Conservation (phyloP, 805 yeast genomes). For the Pichia nakasei region DNA sequence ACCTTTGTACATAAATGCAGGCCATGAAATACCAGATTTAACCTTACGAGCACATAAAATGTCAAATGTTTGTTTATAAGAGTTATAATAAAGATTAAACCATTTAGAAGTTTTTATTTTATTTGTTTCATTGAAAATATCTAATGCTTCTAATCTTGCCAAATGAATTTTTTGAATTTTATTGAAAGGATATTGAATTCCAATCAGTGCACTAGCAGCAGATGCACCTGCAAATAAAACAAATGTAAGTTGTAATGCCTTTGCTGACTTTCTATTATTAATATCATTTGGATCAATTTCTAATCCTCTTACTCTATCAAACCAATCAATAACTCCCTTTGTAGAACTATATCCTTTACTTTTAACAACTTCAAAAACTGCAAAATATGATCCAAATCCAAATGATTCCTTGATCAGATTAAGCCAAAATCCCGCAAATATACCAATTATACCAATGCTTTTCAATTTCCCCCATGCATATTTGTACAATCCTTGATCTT, state of each 20-base stretch:
- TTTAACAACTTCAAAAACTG: slow-evolving; percentile 71
- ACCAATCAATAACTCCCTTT: slow-evolving; percentile 33
- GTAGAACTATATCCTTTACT: slow-evolving; percentile 51
- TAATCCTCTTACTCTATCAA: slow-evolving; percentile 9
- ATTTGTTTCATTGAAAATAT: slow-evolving; percentile 41
- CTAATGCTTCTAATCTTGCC: slow-evolving; percentile 72
- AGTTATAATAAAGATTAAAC: slow-evolving; percentile 53
- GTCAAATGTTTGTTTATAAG: slow-evolving; percentile 67
- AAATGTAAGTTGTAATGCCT: slow-evolving; percentile 56
- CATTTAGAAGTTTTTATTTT: slow-evolving; percentile 19
- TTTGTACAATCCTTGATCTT: slow-evolving; percentile 57
- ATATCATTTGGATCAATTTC: slow-evolving; percentile 15
- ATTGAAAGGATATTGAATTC: slow-evolving; percentile 75
- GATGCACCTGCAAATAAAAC: slow-evolving; percentile 78
- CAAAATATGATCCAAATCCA: slow-evolving; percentile 82
- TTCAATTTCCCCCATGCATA: slow-evolving; percentile 62
- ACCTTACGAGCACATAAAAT: slow-evolving; percentile 47
- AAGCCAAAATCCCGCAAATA: slow-evolving; percentile 82
- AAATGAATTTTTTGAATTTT: slow-evolving; percentile 75
- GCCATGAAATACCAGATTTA: slow-evolving; percentile 49
- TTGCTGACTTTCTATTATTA: slow-evolving; percentile 22
- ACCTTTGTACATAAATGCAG: slow-evolving; percentile 69
- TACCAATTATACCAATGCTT: slow-evolving; percentile 73
- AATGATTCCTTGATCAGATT: slow-evolving; percentile 67
- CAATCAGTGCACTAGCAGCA: slow-evolving; percentile 70